Percentiles rank a stretch among this genome's conserved stretches.
Conservation (phyloP, 148 eudicot genomes). For the Nepenthes gracilis region DNA sequence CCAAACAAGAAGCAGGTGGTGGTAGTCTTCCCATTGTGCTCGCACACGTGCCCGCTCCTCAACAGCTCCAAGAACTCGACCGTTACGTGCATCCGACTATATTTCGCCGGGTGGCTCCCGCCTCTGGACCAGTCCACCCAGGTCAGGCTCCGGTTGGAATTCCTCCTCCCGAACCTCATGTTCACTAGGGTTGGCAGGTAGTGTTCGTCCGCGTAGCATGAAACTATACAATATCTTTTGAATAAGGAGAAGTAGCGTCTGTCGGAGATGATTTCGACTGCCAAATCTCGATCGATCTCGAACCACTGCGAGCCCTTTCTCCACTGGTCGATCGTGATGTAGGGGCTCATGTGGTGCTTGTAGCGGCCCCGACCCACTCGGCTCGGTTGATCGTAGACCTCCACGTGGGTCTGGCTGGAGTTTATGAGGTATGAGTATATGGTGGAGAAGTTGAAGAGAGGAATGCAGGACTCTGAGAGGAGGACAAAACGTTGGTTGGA, state of each 20-base stretch:
- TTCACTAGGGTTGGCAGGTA: slow-evolving; percentile 70
- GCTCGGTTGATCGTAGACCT: slow-evolving; percentile 42
- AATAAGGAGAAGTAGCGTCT: slow-evolving; percentile 38
- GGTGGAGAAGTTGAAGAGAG: slow-evolving; percentile 68
- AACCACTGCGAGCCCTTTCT: slow-evolving; percentile 97
- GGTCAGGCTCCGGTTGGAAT: slow-evolving; percentile 35
- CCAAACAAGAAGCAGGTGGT: slow-evolving; percentile 28
- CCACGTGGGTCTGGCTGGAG: slow-evolving; percentile 42
- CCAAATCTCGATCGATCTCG: slow-evolving; percentile 51
- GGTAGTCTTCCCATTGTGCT: slow-evolving; percentile 22
- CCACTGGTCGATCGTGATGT: slow-evolving; percentile 54
- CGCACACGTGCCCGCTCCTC: slow-evolving; percentile 17
- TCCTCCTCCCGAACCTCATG: slow-evolving; percentile 9
- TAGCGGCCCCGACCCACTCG: slow-evolving; percentile 67
- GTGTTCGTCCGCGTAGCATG: slow-evolving; percentile 85
- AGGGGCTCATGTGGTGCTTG: slow-evolving; percentile 50
- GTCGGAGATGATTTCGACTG: slow-evolving; percentile 45
- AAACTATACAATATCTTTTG: slow-evolving; percentile 34
- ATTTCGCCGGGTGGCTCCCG: slow-evolving; percentile 29
- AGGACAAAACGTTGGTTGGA: slow-evolving; percentile 70
- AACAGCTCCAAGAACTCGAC: slow-evolving; percentile 16
- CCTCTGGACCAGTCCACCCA: slow-evolving; percentile 39
- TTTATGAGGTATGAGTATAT: slow-evolving; percentile 60
- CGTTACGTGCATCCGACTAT: slow-evolving; percentile 13
- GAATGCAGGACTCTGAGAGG: slow-evolving; percentile 87